Percentiles rank a stretch among this genome's conserved stretches.
phyloP scores from a whole-genome alignment of 2,329 filamentous ascomycete species.

The Diaporthe sp. region DNA sequence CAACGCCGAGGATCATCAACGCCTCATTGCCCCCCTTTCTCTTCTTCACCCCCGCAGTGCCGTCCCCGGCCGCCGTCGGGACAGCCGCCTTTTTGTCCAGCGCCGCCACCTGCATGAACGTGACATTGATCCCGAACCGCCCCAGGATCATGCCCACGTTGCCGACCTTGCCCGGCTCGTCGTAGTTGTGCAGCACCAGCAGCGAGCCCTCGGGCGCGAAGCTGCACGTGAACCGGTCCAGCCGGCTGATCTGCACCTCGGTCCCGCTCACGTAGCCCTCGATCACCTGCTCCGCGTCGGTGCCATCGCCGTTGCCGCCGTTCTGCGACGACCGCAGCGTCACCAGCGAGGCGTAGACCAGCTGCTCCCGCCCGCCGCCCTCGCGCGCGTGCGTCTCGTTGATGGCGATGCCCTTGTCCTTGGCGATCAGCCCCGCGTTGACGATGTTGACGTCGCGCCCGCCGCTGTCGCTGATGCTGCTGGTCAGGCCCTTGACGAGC shows the following conservation, averaged over 20 bases:
- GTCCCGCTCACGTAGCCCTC: slow-evolving; percentile 77
- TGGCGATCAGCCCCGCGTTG: slow-evolving; percentile 81
- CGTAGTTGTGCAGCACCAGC: slow-evolving; percentile 85
- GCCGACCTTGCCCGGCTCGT: slow-evolving; percentile 86
- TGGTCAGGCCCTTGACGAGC: slow-evolving; percentile 80
- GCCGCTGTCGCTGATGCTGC: slow-evolving; percentile 75
- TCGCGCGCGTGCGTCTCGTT: slow-evolving; percentile 79
- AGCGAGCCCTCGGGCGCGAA: slow-evolving; percentile 81
- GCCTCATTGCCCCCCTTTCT: slow-evolving; percentile 70
- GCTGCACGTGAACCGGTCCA: slow-evolving; percentile 80
- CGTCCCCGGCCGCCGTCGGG: slow-evolving; percentile 42
- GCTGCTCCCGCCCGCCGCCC: slow-evolving; percentile 68
- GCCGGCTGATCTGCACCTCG: slow-evolving; percentile 75
- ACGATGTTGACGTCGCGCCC: slow-evolving; percentile 84
- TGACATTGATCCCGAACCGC: slow-evolving; percentile 79
- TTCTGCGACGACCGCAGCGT: slow-evolving; percentile 68
- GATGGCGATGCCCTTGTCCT: slow-evolving; percentile 82
- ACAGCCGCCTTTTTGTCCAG: slow-evolving; percentile 55
- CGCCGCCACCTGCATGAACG: slow-evolving; percentile 80
- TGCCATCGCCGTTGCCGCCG: slow-evolving; percentile 37
- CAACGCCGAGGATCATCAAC: slow-evolving; percentile 84
- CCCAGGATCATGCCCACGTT: slow-evolving; percentile 80
- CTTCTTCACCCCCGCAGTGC: slow-evolving; percentile 41
- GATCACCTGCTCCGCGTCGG: slow-evolving; percentile 59
- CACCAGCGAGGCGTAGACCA: slow-evolving; percentile 78